Base-by-base conservation (phyloP, 495 filamentous ascomycete genomes). In the Acidiella bohemica region DNA sequence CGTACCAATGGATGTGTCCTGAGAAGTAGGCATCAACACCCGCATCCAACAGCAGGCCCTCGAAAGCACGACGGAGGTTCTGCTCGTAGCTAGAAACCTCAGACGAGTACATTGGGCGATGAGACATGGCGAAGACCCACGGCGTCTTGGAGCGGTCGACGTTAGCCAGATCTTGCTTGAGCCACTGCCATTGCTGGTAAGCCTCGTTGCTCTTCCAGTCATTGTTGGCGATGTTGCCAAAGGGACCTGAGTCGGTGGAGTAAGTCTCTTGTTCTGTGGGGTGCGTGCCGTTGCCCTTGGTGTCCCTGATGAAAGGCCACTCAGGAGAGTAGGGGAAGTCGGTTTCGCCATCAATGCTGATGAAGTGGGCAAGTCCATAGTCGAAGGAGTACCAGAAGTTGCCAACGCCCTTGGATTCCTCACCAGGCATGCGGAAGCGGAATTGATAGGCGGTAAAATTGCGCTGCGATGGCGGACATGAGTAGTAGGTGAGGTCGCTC, bases 1-100 rank as follows among this genome's bases (percentile, higher is more conserved):
- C 68, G 23, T 68, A 70, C 55, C 71, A 74, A 45, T 79, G 75
- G 13, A 72, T 70, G 50, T 79, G 75, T 4, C 75, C 75, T 51
- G 73, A 70, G 8, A 76, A 65, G 27, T 61, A 73, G 5, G 76
- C 53, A 46, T 79, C 75, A 18, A 79, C 73, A 7, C 72, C 72
- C 47, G 75, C 72, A 30, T 64, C 58, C 33, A 64, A 32, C 54
- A 64, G 47, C 49, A 62, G 34, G 9, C 20, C 31, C 17, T 51
- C 26, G 27, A 78, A 50, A 5, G 63, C 57, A 53, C 78, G 72
- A 35, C 47, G 43, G 10, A 55, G 17, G 32, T 51, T 36, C 12
- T 36, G 20, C 37, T 52, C 44, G 32, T 55, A 52, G 19, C 27
- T 31, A 5, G 49, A 45, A 3, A 49, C 45, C 14, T 52, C 29